A percentile compares a stretch with the other conserved stretches of the same genome.
phyloP scores from a whole-genome alignment of 23 red algal species.

The Gracilaria domingensis region DNA sequence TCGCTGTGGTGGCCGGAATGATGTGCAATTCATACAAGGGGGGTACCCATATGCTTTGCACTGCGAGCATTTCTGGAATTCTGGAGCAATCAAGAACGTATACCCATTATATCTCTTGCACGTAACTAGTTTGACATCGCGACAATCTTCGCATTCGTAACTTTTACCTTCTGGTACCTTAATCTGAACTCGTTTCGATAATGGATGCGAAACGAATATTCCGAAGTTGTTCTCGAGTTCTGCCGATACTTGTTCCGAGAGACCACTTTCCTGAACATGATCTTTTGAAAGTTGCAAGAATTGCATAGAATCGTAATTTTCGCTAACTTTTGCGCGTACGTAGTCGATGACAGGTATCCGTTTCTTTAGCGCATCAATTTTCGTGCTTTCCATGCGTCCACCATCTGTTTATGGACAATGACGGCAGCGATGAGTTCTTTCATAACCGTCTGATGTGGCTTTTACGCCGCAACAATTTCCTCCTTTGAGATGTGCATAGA shows the following conservation, averaged over 20 bases:
- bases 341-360: slow-evolving; percentile 32
- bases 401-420: slow-evolving; percentile 70
- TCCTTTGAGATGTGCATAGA: slow-evolving; percentile 54
- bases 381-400: slow-evolving; percentile 32
- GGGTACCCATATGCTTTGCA: slow-evolving; percentile 38
- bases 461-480: slow-evolving; percentile 70
- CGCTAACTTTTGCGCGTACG: slow-evolving; percentile 7
- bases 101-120: slow-evolving; percentile 55
- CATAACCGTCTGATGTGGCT: slow-evolving; percentile 16
- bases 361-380: slow-evolving; percentile 46
- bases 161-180: not conserved
- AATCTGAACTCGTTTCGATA: not conserved
- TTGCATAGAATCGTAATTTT: not conserved
- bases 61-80: slow-evolving; percentile 50
- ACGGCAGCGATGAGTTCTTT: slow-evolving; percentile 71
- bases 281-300: not conserved
- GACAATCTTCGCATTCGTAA: slow-evolving; percentile 5
- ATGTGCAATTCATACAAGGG: slow-evolving; percentile 53
- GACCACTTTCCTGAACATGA: not conserved
- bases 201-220: not conserved
- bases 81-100: slow-evolving; percentile 43
- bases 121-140: slow-evolving; percentile 12
- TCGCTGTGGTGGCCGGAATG: slow-evolving; percentile 42
- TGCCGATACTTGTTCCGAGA: not conserved
- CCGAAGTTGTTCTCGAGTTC: not conserved